Conservation (phyloP, 78 protist genomes). For the Guillardia theta region DNA sequence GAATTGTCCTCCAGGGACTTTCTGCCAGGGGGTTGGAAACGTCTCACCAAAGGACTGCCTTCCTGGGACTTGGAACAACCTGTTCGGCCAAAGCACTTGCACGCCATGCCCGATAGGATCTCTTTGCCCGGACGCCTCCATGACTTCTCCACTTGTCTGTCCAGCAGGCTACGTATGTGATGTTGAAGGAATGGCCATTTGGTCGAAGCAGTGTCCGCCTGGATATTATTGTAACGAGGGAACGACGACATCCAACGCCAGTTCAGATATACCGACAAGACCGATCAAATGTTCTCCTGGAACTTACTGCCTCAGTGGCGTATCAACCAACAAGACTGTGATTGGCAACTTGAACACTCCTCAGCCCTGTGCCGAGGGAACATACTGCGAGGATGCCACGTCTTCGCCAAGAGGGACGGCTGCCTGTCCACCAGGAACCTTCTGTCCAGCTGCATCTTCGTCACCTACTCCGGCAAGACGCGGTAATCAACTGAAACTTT, state of each 20-base stretch:
- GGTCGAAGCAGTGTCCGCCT: constrained; percentile 26
- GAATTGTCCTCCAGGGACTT: neutral
- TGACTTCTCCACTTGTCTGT: neutral
- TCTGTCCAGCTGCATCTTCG: neutral
- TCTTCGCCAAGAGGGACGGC: neutral
- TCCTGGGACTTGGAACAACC: neutral
- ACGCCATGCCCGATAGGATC: neutral
- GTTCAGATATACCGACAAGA: neutral
- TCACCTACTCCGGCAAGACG: neutral
- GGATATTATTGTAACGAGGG: constrained; percentile 25
- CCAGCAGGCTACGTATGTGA: constrained; percentile 30
- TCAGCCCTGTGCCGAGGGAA: constrained; percentile 6
- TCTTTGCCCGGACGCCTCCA: neutral
- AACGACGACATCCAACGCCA: neutral
- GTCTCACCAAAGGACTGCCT: neutral
- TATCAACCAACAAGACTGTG: neutral
- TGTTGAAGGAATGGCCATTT: neutral
- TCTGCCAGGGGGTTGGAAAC: neutral
- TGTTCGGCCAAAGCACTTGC: neutral
- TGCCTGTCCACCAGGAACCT: neutral
- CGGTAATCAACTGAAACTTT: neutral
- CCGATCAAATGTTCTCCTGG: neutral
- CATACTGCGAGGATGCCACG: constrained; percentile 17
- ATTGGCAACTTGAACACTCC: neutral
- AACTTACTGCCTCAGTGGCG: neutral